Evolutionary conservation across 768 basidiomycete genomes (phyloP), one percentile per base, ranked within the genome.

Genomic region (Naematelia encephala): DNA sequence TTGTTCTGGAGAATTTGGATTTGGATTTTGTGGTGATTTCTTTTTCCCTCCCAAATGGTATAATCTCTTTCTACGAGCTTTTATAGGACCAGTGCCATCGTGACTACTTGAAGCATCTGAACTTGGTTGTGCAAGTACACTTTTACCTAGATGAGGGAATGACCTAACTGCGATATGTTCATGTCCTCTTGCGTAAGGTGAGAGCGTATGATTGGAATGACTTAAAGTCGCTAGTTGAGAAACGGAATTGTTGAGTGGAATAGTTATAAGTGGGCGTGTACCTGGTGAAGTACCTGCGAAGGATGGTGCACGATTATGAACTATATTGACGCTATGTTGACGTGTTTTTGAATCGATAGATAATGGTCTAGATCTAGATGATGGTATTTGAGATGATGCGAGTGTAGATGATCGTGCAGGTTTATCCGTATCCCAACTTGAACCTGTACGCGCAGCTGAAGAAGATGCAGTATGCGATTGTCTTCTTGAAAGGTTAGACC

Each of bases 81-180:
- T 89, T 12, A 85, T 80, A 2, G 85, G 84, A 50, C 80, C 84
- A 25, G 80, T 80, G 56, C 61, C 55, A 13, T 47, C 59, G 16
- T 12, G 53, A 5, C 47, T 39, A 5, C 25, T 52, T 19, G 48
- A 56, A 3, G 30, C 50, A 8, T 23, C 59, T 4, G 42, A 8
- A 25, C 19, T 50, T 13, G 54, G 12, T 16, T 26, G 14, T 30
- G 45, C 54, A 4, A 25, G 27, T n/a, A n/a, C 30, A 13, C 48
- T 49, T 39, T 68, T 63, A 10, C 71, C 71, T 10, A 77, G 44
- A 51, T 76, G 88, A 0, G 91, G 91, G 22, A 87, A 89, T 59
- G 89, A 90, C 28, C 92, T 84, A 12, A 96, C 91, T 0, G 92
- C 90, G 75, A 94, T 93, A 76, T 96, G 91, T 60, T 88, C 87